A percentile compares a stretch with the other conserved stretches of the same genome.
Conservation (phyloP, 352 stramenopile species). For the Phytopythium ostracodes region DNA sequence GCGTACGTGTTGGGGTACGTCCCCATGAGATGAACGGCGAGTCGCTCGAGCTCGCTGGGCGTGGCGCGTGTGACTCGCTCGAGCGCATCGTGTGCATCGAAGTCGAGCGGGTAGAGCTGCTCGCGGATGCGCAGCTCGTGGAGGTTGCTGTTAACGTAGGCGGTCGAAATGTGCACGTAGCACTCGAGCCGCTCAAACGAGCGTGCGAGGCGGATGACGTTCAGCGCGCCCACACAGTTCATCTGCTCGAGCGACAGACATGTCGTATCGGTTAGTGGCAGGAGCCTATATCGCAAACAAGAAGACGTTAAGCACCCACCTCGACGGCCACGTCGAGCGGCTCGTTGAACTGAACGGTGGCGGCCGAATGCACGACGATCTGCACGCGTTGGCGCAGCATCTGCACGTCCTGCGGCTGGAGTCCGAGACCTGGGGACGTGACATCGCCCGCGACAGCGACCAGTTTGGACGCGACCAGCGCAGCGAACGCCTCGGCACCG, state of each 20-base stretch:
- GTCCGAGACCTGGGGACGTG: slow-evolving; percentile 54
- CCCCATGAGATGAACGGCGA: slow-evolving; percentile 78
- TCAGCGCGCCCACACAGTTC: slow-evolving; percentile 71
- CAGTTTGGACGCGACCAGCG: slow-evolving; percentile 55
- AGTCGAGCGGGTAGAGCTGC: slow-evolving; percentile 83
- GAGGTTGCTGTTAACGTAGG: slow-evolving; percentile 85
- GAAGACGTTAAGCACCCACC: slow-evolving; percentile 4
- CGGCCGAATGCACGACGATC: slow-evolving; percentile 82
- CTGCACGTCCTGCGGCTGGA: slow-evolving; percentile 37
- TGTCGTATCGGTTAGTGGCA: not conserved
- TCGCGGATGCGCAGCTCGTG: slow-evolving; percentile 50
- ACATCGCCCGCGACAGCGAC: slow-evolving; percentile 65
- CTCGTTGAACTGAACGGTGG: slow-evolving; percentile 85
- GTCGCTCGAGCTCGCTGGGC: slow-evolving; percentile 48
- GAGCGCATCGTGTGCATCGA: slow-evolving; percentile 70
- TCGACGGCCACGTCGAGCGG: slow-evolving; percentile 81
- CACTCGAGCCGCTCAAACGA: slow-evolving; percentile 42
- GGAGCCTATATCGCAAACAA: not conserved
- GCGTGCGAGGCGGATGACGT: slow-evolving; percentile 60
- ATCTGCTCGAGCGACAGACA: slow-evolving; percentile 21
- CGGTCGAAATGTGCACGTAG: slow-evolving; percentile 81
- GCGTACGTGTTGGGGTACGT: slow-evolving; percentile 90
- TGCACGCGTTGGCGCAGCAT: slow-evolving; percentile 43
- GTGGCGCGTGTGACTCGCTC: slow-evolving; percentile 46
- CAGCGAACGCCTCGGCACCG: slow-evolving; percentile 34